A percentile compares a stretch with the other conserved stretches of the same genome.
Conservation (phyloP, 1,284 basidiomycete species). For the Tilletiaria anomala region DNA sequence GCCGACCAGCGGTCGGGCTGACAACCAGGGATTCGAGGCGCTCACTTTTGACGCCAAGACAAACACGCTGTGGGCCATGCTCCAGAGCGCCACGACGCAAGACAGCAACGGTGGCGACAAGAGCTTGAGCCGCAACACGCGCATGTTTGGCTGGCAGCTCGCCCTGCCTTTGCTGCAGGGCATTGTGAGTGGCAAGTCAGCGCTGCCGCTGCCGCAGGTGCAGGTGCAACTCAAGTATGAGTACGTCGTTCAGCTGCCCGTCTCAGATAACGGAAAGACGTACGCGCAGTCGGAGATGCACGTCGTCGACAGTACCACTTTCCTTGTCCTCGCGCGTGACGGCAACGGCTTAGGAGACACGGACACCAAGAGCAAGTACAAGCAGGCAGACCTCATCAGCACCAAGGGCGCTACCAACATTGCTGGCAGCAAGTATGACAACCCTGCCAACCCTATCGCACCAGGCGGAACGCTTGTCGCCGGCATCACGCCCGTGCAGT, state of each 20-base stretch:
- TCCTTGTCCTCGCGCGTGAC: constrained; percentile 52
- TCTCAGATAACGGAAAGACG: constrained; percentile 48
- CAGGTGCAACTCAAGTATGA: constrained; percentile 42
- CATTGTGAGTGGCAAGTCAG: no score
- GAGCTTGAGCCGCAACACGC: constrained; percentile 43
- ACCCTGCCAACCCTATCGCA: constrained; percentile 48
- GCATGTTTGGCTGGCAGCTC: constrained; percentile 48
- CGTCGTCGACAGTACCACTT: constrained; percentile 47
- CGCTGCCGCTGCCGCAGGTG: no score
- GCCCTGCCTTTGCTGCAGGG: no score
- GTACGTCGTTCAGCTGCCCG: constrained; percentile 53
- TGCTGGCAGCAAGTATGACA: constrained; percentile 49
- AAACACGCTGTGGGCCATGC: constrained; percentile 49
- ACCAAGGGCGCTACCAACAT: constrained; percentile 53
- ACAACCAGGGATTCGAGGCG: constrained; percentile 52
- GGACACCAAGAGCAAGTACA: constrained; percentile 34
- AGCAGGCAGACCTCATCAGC: constrained; percentile 45
- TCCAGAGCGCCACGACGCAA: constrained; percentile 54
- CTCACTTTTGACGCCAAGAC: constrained; percentile 49
- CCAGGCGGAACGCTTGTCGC: constrained; percentile 45
- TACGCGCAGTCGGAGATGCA: constrained; percentile 49
- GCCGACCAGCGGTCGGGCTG: constrained; percentile 42
- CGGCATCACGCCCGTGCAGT: constrained; percentile 46
- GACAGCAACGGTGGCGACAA: constrained; percentile 43
- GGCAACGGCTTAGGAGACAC: constrained; percentile 50